Percentiles rank a stretch among this genome's conserved stretches.
Evolutionary conservation across 306 rosid genomes (phyloP).

Genomic region (Glycine latifolia): DNA sequence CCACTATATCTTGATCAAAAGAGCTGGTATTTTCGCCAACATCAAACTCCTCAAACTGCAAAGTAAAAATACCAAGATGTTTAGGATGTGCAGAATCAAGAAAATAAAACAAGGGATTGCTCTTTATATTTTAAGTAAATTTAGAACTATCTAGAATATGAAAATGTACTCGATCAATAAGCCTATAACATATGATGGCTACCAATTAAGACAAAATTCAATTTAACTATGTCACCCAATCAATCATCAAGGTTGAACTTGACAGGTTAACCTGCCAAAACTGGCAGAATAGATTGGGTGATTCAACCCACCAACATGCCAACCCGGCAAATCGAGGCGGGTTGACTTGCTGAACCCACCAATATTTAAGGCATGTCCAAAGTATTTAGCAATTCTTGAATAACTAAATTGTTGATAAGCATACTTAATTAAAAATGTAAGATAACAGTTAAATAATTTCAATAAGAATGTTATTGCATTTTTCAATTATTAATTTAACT

Average conservation of each 20-base stretch:
- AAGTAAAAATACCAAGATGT: conserved; percentile 36
- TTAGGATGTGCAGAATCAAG: conserved; percentile 23
- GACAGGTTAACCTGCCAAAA: no score
- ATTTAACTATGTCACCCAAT: no score
- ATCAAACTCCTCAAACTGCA: conserved; percentile 67
- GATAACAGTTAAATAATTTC: not conserved
- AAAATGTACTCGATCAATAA: conserved; percentile 18
- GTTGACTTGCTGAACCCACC: no score
- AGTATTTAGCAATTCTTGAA: no score
- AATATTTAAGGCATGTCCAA: no score
- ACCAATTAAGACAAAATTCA: no score
- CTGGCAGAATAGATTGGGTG: no score
- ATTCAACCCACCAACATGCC: no score
- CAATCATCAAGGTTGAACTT: no score
- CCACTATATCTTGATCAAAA: conserved; percentile 46
- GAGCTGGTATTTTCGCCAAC: conserved; percentile 41
- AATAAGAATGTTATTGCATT: not conserved
- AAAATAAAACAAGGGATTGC: not conserved
- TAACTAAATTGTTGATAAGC: no score
- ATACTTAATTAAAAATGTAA: not conserved
- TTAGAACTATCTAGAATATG: conserved; percentile 34
- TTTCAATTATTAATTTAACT: not conserved
- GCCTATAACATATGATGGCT: conserved; percentile 12
- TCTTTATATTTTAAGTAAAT: not conserved
- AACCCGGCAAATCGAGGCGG: no score